Conservation (phyloP, 2,329 filamentous ascomycete species). For the Aspergillus neoniger region DNA sequence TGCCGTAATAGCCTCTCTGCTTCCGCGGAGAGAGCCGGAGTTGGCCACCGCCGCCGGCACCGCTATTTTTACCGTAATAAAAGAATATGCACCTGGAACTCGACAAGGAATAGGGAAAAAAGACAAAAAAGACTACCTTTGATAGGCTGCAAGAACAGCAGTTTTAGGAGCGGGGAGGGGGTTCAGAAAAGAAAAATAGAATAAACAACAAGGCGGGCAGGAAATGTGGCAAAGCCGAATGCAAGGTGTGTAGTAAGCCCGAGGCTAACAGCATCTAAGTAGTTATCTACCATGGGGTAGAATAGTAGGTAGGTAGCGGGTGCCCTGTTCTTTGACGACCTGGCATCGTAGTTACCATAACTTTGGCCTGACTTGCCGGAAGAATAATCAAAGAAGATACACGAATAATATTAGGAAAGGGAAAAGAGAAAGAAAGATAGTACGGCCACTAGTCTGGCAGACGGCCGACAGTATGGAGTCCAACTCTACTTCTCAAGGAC, state of each 20-base stretch:
- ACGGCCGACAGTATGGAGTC: constrained; percentile 15
- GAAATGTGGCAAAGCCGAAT: neutral
- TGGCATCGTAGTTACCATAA: neutral
- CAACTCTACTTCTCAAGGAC: neutral
- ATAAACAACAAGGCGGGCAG: neutral
- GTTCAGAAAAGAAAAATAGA: neutral
- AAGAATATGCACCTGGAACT: neutral
- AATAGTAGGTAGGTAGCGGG: neutral
- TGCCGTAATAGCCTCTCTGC: neutral
- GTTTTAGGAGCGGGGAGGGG: neutral
- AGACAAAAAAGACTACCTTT: neutral
- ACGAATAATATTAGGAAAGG: constrained; percentile 23
- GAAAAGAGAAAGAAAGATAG: constrained; percentile 17
- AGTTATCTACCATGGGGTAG: constrained; percentile 9
- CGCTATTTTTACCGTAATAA: neutral
- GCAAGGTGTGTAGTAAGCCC: constrained; percentile 11
- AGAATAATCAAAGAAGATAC: constrained; percentile 13
- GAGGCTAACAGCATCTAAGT: neutral
- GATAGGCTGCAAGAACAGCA: neutral
- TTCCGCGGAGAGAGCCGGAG: neutral
- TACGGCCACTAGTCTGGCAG: constrained; percentile 20
- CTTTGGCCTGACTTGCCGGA: constrained; percentile 12
- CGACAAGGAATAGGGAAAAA: neutral
- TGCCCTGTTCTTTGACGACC: neutral
- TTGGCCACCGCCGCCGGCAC: constrained; percentile 1